Evolutionary conservation across 164 flowering plant species (phyloP).

Genomic region (Piper longum): DNA sequence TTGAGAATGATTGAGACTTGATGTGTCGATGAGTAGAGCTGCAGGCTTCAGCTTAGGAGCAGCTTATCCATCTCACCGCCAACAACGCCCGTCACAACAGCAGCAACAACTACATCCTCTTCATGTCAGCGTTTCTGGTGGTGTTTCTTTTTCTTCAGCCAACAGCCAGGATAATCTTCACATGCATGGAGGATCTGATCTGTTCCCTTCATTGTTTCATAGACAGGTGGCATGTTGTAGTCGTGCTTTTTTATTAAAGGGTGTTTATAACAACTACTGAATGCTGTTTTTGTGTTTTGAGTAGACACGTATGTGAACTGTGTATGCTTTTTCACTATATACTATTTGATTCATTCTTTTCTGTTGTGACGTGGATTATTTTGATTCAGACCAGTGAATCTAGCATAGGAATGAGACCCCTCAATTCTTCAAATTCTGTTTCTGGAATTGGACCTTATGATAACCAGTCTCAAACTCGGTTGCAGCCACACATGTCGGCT

Average conservation of each 20-base stretch:
- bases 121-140: constrained; percentile 44
- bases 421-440: constrained; percentile 46
- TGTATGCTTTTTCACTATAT: background rate
- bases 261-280: background rate
- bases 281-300: background rate
- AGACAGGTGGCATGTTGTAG: constrained; percentile 38
- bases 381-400: constrained; percentile 49
- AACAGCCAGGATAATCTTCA: constrained; percentile 75
- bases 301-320: background rate
- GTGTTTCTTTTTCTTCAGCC: constrained; percentile 48
- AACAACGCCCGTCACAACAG: constrained; percentile 32
- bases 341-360: background rate
- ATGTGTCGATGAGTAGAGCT: constrained; percentile 57
- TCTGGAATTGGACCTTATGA: constrained; percentile 32
- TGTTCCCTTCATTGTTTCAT: constrained; percentile 71
- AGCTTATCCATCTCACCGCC: constrained; percentile 61
- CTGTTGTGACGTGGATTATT: background rate
- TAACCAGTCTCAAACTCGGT: constrained; percentile 53
- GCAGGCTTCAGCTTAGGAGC: constrained; percentile 75
- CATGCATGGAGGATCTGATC: constrained; percentile 66
- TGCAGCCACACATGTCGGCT: constrained; percentile 70
- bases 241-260: background rate
- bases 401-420: constrained; percentile 11
- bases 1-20: background rate
- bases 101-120: constrained; percentile 43